Conservation (phyloP, 305 asterid species). For the Rubia peregrina region DNA sequence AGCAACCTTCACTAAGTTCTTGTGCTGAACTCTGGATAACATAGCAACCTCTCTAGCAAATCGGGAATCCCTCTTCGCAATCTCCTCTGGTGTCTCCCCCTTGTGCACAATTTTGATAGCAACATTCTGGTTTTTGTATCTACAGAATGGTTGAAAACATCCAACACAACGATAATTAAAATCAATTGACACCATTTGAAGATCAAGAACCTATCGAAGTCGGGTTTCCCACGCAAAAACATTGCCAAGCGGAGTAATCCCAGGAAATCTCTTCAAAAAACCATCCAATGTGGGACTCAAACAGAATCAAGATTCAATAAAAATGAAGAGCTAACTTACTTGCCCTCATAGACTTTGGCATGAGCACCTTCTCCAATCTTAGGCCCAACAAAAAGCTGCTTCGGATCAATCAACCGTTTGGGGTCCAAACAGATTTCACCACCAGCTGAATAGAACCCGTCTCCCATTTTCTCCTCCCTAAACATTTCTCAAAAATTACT, state of each 20-base stretch:
- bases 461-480: conserved; percentile 45
- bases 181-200: conserved; percentile 4
- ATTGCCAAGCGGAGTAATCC: background rate
- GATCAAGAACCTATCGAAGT: conserved; percentile 4
- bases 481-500: background rate
- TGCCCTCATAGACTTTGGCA: conserved; percentile 95
- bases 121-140: conserved; percentile 88
- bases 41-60: conserved; percentile 91
- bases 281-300: background rate
- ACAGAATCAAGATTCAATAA: conserved; percentile 2
- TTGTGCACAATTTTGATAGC: conserved; percentile 75
- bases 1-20: conserved; percentile 87
- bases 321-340: conserved; percentile 49
- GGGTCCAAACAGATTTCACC: conserved; percentile 74
- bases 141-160: conserved; percentile 20
- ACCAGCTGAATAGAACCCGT: conserved; percentile 52
- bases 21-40: conserved; percentile 90
- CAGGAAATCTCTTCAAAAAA: background rate
- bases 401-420: conserved; percentile 87
- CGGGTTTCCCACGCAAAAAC: background rate
- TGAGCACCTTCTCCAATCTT: conserved; percentile 99
- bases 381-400: conserved; percentile 86
- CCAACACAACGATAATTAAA: background rate
- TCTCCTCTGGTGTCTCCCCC: conserved; percentile 85
- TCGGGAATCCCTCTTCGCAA: conserved; percentile 60